Conservation (phyloP, 2,329 filamentous ascomycete genomes). For the Cytospora piceicola region DNA sequence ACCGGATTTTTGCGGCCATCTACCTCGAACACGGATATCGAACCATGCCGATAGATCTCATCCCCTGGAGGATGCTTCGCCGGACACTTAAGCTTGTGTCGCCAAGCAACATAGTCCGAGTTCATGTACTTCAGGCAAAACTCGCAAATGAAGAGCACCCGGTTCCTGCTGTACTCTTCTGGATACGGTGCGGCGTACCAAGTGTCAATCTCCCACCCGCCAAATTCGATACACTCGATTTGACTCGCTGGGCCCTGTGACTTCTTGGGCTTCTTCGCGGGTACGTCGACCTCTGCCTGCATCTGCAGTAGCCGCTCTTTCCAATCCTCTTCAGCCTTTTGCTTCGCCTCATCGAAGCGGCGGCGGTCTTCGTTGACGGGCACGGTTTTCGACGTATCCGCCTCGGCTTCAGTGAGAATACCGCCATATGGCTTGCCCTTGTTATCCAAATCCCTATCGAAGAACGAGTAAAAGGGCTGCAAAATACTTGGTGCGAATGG, state of each 20-base stretch:
- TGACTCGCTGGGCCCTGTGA: slow-evolving; percentile 86
- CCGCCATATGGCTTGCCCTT: slow-evolving; percentile 96
- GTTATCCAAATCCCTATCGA: slow-evolving; percentile 87
- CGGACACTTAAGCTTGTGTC: slow-evolving; percentile 95
- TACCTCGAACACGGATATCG: slow-evolving; percentile 95
- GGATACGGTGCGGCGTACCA: slow-evolving; percentile 99
- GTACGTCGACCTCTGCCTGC: slow-evolving; percentile 67
- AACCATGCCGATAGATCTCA: slow-evolving; percentile 91
- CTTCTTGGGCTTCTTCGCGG: slow-evolving; percentile 71
- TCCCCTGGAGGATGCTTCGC: slow-evolving; percentile 97
- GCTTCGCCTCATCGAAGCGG: slow-evolving; percentile 86
- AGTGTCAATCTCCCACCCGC: slow-evolving; percentile 96
- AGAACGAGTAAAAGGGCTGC: slow-evolving; percentile 85
- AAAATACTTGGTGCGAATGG: slow-evolving; percentile 49
- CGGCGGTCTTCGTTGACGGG: slow-evolving; percentile 80
- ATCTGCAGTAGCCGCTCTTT: slow-evolving; percentile 64
- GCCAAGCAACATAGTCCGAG: slow-evolving; percentile 96
- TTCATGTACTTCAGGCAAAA: slow-evolving; percentile 99
- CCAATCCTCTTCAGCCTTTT: slow-evolving; percentile 92
- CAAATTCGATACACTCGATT: slow-evolving; percentile 98
- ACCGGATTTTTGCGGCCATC: slow-evolving; percentile 96
- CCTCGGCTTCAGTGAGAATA: slow-evolving; percentile 85
- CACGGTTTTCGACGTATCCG: slow-evolving; percentile 87
- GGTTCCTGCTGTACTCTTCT: slow-evolving; percentile 96
- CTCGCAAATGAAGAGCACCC: slow-evolving; percentile 97